Percentiles rank a stretch among this genome's conserved stretches.
These are phyloP conservation scores for Solanum bulbocastanum DNA, from an alignment of 257 asterid species.

Conservation along the genomic window DNA sequence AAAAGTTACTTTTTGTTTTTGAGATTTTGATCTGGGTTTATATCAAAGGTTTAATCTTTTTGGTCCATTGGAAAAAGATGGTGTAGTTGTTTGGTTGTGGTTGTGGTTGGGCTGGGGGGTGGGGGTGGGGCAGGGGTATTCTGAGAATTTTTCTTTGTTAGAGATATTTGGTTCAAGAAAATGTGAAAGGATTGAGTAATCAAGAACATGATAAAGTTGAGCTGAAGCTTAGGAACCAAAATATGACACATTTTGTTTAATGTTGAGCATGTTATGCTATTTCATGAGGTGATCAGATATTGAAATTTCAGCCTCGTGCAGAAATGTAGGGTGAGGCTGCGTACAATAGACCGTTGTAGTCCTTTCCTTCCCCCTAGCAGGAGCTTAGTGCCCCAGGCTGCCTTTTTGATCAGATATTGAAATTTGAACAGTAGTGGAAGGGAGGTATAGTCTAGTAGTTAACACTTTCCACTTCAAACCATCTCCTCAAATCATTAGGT, in stretches of 20 bases:
- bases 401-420: not conserved
- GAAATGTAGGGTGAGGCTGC: not conserved
- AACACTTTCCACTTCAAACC: not conserved
- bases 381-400: not conserved
- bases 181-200: not conserved
- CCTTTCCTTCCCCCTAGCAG: rapidly evolving
- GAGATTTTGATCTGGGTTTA: not conserved
- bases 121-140: not conserved
- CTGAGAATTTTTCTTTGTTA: not conserved
- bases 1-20: not conserved
- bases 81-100: not conserved
- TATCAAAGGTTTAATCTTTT: not conserved
- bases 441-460: not conserved
- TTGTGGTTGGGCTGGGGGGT: not conserved
- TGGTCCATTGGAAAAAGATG: not conserved
- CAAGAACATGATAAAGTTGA: not conserved
- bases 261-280: not conserved
- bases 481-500: not conserved
- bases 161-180: not conserved
- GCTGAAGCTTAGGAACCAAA: not conserved
- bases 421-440: not conserved
- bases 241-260: not conserved
- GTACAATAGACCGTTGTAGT: not conserved
- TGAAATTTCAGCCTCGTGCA: not conserved
- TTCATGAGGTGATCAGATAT: not conserved